Evolutionary conservation across 1,139 yeast species (phyloP).

Genomic region (Casaregolazyma suthepensis): DNA sequence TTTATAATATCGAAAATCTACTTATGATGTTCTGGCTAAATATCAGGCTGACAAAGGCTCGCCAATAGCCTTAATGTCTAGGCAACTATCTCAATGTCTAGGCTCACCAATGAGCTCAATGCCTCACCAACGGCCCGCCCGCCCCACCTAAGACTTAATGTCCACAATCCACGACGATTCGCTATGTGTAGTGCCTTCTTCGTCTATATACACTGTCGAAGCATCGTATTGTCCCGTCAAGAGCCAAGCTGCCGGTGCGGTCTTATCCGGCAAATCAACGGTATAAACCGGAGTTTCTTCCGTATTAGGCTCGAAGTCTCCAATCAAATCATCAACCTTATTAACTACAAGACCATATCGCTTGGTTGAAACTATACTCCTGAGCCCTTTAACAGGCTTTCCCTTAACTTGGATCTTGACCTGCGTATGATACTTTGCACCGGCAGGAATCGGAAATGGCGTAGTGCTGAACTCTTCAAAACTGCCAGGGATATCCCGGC

Average conservation of each 20-base stretch:
- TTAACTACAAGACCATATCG: conserved; percentile 86
- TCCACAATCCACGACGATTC: conserved; percentile 82
- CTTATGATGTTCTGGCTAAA: neutral
- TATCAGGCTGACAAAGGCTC: too few relatives aligned
- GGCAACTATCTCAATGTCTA: too few relatives aligned
- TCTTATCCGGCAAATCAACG: conserved; percentile 65
- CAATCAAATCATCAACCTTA: conserved; percentile 80
- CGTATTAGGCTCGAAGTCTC: conserved; percentile 90
- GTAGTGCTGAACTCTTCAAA: conserved; percentile 42
- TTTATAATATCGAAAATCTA: neutral
- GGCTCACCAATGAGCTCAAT: too few relatives aligned
- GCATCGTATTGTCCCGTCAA: conserved; percentile 87
- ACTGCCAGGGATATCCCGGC: conserved; percentile 50
- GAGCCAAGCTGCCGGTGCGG: conserved; percentile 85
- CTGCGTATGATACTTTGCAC: conserved; percentile 63
- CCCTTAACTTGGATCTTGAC: conserved; percentile 83
- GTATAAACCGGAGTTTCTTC: conserved; percentile 74
- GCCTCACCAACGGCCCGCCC: too few relatives aligned
- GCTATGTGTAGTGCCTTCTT: conserved; percentile 71
- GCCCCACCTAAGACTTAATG: conserved; percentile 40
- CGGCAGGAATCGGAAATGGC: conserved; percentile 71
- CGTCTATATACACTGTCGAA: conserved; percentile 77
- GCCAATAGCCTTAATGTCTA: too few relatives aligned
- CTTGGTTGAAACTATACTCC: conserved; percentile 77
- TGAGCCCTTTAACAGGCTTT: conserved; percentile 85